Base-by-base conservation (phyloP, 2,329 filamentous ascomycete species). In the Piedraia hortae region DNA sequence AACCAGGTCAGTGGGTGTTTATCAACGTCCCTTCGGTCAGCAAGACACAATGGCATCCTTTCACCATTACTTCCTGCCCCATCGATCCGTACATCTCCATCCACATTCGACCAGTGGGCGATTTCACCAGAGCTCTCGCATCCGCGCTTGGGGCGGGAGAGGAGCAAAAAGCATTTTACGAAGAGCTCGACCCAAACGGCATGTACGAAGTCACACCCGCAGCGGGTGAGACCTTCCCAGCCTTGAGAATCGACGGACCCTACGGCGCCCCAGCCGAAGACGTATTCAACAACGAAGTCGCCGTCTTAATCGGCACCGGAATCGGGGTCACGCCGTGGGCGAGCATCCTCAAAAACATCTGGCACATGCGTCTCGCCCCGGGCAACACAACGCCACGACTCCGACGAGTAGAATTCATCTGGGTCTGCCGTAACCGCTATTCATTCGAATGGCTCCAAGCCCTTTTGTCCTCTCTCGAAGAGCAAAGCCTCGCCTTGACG, bases 391-490 rank as follows among this genome's bases (percentile, higher is more conserved):
- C 82, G 1, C 66, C 63, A 21, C 74, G 82, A 40, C 67, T 97
- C 20, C 73, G 78, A 27, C 71, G 85, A 44, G 82, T 97, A 14
- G 85, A 97, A 46, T 97, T 97, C 48, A 88, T 97, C 53, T 97
- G 85, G 85, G 70, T 93, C 22, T 91, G 82, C 59, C 85, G 74
- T 45, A 80, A 91, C 40, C 90, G 80, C 0, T 72, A 63, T 15
- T 90, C 80, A 0, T 97, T 97, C 39, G 85, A 93, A 50, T 97
- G 85, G 85, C 93, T 97, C 56, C 85, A 97, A 44, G 78, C 73
- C 2, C 64, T 97, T 1, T 61, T 97, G 9, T 74, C 73, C 1
- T 88, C 75, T 0, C 69, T 97, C 11, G 85, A 97, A 47, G 58
- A 67, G 16, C 85, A 97, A 43, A 80, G 71, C 21, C 57, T 62